These are phyloP conservation scores for Pochonia chlamydosporia DNA, from an alignment of 2,329 filamentous ascomycete genomes.

Conservation along the genomic window DNA sequence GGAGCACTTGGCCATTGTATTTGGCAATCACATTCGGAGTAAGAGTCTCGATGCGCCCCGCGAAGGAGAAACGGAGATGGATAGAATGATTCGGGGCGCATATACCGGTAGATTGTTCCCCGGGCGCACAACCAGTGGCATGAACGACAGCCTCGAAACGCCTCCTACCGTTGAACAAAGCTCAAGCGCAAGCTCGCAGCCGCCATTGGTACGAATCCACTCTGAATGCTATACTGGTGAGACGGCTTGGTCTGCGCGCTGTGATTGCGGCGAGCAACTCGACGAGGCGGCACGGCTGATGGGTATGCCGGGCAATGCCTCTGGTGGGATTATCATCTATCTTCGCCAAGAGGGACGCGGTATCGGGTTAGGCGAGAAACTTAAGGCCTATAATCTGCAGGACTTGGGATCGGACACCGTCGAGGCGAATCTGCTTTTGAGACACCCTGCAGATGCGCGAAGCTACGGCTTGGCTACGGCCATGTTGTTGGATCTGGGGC, in stretches of 20 bases:
- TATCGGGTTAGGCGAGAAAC: constrained; percentile 89
- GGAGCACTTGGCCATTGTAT: constrained; percentile 95
- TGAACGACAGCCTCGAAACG: constrained; percentile 16
- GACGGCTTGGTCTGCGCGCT: constrained; percentile 95
- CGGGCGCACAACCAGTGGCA: constrained; percentile 69
- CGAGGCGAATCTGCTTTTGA: constrained; percentile 83
- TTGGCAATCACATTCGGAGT: constrained; percentile 78
- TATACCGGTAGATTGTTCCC: constrained; percentile 86
- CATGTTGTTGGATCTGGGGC: constrained; percentile 81
- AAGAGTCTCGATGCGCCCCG: constrained; percentile 63
- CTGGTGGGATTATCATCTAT: constrained; percentile 90
- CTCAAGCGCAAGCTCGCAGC: constrained; percentile 9
- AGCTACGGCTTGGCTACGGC: constrained; percentile 96
- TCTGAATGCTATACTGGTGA: constrained; percentile 98
- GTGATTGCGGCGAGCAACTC: constrained; percentile 95
- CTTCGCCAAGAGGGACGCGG: constrained; percentile 92
- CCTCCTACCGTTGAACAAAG: background rate
- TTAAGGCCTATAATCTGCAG: constrained; percentile 97
- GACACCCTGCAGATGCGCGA: constrained; percentile 89
- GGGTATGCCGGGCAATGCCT: constrained; percentile 59
- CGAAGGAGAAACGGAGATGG: constrained; percentile 76
- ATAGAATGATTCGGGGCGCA: constrained; percentile 89
- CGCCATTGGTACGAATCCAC: constrained; percentile 85
- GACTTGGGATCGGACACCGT: constrained; percentile 97
- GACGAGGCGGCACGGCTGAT: constrained; percentile 94